These are phyloP conservation scores for Coniosporium tulheliwenetii DNA, from an alignment of 2,329 filamentous ascomycete species.

Conservation along the genomic window DNA sequence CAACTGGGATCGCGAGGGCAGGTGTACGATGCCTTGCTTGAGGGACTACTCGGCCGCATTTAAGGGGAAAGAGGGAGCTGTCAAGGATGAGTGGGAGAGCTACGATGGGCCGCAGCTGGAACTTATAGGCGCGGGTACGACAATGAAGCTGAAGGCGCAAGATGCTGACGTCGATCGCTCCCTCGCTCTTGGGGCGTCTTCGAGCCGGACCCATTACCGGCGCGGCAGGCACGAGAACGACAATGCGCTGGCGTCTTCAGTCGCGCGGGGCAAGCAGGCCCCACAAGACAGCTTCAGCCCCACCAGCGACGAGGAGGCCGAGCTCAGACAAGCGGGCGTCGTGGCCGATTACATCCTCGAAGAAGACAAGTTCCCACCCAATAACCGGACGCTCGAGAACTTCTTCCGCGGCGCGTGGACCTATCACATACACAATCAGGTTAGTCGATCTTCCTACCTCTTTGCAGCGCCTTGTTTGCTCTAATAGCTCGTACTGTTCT, in stretches of 20 bases:
- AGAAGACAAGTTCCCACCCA: conserved; percentile 38
- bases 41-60: conserved; percentile 38
- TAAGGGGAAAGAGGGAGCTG: conserved; percentile 28
- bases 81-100: conserved; percentile 37
- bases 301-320: conserved; percentile 22
- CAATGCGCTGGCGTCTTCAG: no score
- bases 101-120: conserved; percentile 28
- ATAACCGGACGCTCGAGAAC: conserved; percentile 38
- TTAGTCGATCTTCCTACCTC: conserved; percentile 13
- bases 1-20: conserved; percentile 35
- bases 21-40: conserved; percentile 38
- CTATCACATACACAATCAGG: conserved; percentile 43
- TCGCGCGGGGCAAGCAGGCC: not conserved
- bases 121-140: not conserved
- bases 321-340: conserved; percentile 23
- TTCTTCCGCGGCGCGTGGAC: conserved; percentile 42
- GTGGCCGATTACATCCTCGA: conserved; percentile 29
- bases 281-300: conserved; percentile 21
- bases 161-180: no score
- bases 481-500: not conserved
- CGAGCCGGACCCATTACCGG: no score
- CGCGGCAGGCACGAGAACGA: no score
- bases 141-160: no score
- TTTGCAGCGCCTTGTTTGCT: not conserved
- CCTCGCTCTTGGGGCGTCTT: no score